Evolutionary conservation across 139 green algal genomes (phyloP).

Genomic region (Coccomyxa sp.): DNA sequence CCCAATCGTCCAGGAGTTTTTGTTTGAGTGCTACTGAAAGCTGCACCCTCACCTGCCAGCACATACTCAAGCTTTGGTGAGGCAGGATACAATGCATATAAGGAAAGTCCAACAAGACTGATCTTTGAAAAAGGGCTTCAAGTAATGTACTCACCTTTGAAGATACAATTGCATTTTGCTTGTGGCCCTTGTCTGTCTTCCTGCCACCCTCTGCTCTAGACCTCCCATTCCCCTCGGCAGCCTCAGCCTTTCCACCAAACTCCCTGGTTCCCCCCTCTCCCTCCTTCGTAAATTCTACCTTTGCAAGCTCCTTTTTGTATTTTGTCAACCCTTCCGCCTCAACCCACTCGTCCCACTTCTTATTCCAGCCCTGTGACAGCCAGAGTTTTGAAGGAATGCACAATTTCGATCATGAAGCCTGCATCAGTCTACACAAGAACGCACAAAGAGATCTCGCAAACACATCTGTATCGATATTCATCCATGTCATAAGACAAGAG

Average conservation of each 20-base stretch:
- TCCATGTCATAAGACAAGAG: no score
- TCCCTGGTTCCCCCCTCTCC: conserved; percentile 4
- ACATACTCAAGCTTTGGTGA: no score
- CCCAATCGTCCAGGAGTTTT: conserved; percentile 70
- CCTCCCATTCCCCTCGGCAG: no score
- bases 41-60: conserved; percentile 48
- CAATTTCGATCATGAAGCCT: neutral
- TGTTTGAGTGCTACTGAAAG: conserved; percentile 63
- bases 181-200: no score
- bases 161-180: no score
- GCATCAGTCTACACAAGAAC: neutral
- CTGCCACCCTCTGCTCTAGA: no score
- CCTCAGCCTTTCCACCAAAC: neutral
- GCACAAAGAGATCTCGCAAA: neutral
- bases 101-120: no score
- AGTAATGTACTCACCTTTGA: no score
- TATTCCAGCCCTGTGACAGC: conserved; percentile 58
- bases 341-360: conserved; percentile 79
- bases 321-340: conserved; percentile 43
- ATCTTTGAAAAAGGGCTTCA: no score
- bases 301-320: conserved; percentile 18
- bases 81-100: no score
- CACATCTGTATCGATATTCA: neutral
- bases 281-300: conserved; percentile 1
- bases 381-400: neutral